Evolutionary conservation across 441 rosid genomes (phyloP).

Genomic region (Croton laevigatus): DNA sequence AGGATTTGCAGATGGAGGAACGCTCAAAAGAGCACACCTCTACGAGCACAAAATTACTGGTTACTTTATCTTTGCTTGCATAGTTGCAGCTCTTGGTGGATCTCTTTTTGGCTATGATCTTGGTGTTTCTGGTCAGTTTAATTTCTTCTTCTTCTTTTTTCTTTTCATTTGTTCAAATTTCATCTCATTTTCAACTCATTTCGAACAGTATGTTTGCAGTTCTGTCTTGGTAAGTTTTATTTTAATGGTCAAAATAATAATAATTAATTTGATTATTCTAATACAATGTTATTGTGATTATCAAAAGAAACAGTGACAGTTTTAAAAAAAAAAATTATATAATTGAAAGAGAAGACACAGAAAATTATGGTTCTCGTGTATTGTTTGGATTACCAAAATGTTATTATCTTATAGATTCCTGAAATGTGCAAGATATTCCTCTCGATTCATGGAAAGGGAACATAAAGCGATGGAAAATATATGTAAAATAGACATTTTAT

Average conservation of each 20-base stretch:
- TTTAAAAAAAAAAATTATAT: not conserved
- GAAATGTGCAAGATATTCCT: no score
- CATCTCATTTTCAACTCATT: not conserved
- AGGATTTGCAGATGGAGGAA: slow-evolving; percentile 42
- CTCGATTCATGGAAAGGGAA: no score
- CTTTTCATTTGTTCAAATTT: not conserved
- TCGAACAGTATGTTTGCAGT: not conserved
- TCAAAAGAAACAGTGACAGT: not conserved
- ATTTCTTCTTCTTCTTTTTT: not conserved
- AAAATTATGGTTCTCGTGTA: not conserved
- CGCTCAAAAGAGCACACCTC: slow-evolving; percentile 65
- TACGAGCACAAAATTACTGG: slow-evolving; percentile 60
- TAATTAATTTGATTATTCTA: not conserved
- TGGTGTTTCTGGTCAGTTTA: slow-evolving; percentile 66
- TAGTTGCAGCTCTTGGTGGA: slow-evolving; percentile 69
- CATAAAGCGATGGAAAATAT: no score
- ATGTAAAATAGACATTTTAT: not conserved
- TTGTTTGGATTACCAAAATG: not conserved
- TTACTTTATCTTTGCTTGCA: slow-evolving; percentile 55
- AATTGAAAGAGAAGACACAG: no score
- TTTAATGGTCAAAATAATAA: not conserved
- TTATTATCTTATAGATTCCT: not conserved
- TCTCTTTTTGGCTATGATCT: slow-evolving; percentile 84
- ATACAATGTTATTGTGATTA: not conserved
- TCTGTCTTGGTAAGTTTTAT: not conserved